Base-by-base conservation (phyloP, 2,329 filamentous ascomycete genomes). In the Botrytis byssoidea region DNA sequence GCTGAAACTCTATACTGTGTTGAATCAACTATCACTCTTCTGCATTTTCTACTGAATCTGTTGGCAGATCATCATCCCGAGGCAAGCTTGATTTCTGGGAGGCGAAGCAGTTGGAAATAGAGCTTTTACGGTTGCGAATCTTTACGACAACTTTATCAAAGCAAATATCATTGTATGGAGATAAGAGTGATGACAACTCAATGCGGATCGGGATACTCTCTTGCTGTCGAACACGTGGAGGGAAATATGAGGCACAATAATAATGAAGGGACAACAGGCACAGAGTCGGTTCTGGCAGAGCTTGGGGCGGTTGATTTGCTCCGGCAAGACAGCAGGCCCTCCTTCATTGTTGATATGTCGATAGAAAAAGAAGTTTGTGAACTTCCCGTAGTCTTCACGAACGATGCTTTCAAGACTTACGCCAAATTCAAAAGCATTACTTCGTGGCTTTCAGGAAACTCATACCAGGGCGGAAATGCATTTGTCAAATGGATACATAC, bases 401-500 rank as follows among this genome's bases (percentile, higher is more conserved):
- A 65, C n/a, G 63, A 65, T 46, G 63, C 63, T n/a, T 46, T 65
- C 40, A 29, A 65, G 25, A 65, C 63, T 42, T 65, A 65, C n/a
- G 25, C 63, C 9, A 7, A 29, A n/a, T 42, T 46, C 3, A 42
- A 18, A 44, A n/a, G 32, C 3, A 18, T 65, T 29, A 8, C 29
- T 10, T 65, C 42, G 22, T 65, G 63, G 63, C 63, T 65, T 32
- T 46, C 37, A 46, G 63, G 63, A 32, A 32, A 42, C n/a, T 42
- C 40, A 3, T 20, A 29, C 6, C 63, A 65, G 29, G 9, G 37
- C 14, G 25, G 63, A n/a, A 37, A 32, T 20, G 40, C 37, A 7
- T 65, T 65, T 46, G n/a, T 42, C 37, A 65, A 65, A 65, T 65
- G 63, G 63, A 46, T 65, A 46, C 5, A 65, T 65, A 65, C 63